Evolutionary conservation across 2,329 filamentous ascomycete genomes (phyloP).

Genomic region (Ceratocystis ficicola): DNA sequence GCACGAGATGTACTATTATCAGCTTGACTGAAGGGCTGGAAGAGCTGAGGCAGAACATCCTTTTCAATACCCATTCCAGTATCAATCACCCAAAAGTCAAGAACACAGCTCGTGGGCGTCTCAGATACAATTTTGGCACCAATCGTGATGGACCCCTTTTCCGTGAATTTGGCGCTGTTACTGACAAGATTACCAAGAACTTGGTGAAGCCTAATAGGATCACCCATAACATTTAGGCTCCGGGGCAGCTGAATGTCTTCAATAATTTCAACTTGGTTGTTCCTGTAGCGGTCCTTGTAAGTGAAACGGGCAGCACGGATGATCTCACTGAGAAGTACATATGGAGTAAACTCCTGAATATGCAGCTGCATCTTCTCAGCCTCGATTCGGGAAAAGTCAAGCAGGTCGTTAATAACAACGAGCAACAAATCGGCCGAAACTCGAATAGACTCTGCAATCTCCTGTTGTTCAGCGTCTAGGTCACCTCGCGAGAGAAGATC

Average conservation of each 20-base stretch:
- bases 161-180: constrained; percentile 91
- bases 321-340: constrained; percentile 55
- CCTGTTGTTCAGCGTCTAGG: constrained; percentile 62
- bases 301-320: constrained; percentile 55
- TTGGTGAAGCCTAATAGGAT: constrained; percentile 55
- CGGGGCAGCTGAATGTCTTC: constrained; percentile 63
- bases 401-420: constrained; percentile 90
- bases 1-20: constrained; percentile 82
- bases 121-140: constrained; percentile 62
- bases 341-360: constrained; percentile 54
- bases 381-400: constrained; percentile 92
- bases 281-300: constrained; percentile 50
- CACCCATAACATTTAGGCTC: constrained; percentile 52
- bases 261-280: constrained; percentile 50
- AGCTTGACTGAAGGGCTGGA: constrained; percentile 85
- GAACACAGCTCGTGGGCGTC: constrained; percentile 53
- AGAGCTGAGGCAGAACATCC: constrained; percentile 71
- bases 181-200: constrained; percentile 73
- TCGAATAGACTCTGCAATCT: constrained; percentile 79
- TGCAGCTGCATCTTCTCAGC: constrained; percentile 77
- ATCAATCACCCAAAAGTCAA: constrained; percentile 78
- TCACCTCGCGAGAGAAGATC: constrained; percentile 68
- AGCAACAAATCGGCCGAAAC: constrained; percentile 76
- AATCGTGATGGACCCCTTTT: constrained; percentile 74
- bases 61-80: constrained; percentile 84